Evolutionary conservation across 2,329 filamentous ascomycete species (phyloP).

Genomic region (Xylariaceae sp.): DNA sequence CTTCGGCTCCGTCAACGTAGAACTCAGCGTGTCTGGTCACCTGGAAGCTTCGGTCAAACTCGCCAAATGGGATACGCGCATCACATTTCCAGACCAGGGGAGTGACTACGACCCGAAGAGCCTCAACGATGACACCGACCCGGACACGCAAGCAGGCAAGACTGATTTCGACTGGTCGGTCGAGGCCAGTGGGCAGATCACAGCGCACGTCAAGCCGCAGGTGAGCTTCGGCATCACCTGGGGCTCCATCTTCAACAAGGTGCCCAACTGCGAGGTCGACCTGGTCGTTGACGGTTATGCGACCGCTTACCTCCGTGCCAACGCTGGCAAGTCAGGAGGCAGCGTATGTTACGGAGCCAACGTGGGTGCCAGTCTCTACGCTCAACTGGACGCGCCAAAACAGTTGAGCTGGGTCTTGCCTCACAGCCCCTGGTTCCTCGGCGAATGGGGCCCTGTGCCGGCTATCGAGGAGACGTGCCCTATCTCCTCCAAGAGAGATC

Average conservation of each 20-base stretch:
- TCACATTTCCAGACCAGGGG: conserved; percentile 2
- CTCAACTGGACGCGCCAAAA: neutral
- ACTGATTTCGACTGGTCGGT: neutral
- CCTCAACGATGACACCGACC: neutral
- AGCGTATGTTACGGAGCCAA: conserved; percentile 7
- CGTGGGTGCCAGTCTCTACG: conserved; percentile 1
- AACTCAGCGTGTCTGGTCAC: neutral
- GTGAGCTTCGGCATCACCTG: conserved; percentile 4
- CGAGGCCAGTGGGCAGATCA: neutral
- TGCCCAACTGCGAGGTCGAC: neutral
- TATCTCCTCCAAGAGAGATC: conserved; percentile 2
- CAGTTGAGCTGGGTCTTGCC: conserved; percentile 2
- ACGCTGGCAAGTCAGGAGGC: neutral
- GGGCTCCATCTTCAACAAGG: neutral
- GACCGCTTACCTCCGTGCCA: neutral
- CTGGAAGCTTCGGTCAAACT: conserved; percentile 7
- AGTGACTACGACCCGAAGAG: conserved; percentile 7
- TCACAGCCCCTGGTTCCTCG: neutral
- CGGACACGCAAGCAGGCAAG: neutral
- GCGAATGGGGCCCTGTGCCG: neutral
- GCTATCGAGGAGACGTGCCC: neutral
- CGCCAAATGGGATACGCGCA: conserved; percentile 8
- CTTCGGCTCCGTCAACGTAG: neutral
- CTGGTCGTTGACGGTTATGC: conserved; percentile 8
- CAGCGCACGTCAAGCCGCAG: conserved; percentile 1